Conservation (phyloP, 768 basidiomycete species). For the Megacollybia marginata region DNA sequence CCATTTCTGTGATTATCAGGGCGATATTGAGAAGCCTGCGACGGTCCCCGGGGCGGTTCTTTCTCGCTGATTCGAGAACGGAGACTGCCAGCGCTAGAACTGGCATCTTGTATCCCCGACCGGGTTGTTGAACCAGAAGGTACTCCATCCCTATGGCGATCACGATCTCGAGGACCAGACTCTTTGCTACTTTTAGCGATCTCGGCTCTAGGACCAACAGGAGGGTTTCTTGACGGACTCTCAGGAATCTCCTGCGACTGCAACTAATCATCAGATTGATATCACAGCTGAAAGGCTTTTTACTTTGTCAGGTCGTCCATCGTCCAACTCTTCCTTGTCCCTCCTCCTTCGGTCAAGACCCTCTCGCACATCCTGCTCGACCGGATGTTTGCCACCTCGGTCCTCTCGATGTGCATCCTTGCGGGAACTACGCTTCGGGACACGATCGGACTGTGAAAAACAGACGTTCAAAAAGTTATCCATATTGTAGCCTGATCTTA, state of each 20-base stretch:
- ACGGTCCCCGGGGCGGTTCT: constrained; percentile 30
- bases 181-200: background rate
- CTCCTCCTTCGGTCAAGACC: constrained; percentile 61
- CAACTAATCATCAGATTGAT: background rate
- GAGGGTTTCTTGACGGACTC: constrained; percentile 21
- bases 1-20: constrained; percentile 19
- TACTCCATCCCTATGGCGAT: constrained; percentile 12
- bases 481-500: constrained; percentile 24
- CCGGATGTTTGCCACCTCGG: constrained; percentile 41
- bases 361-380: constrained; percentile 66
- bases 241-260: constrained; percentile 54
- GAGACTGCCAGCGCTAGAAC: constrained; percentile 25
- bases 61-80: constrained; percentile 59
- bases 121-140: background rate
- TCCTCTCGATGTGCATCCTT: constrained; percentile 77
- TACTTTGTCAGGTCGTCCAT: constrained; percentile 12
- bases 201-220: background rate
- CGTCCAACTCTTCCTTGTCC: constrained; percentile 52
- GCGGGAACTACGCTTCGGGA: constrained; percentile 71
- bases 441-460: constrained; percentile 52
- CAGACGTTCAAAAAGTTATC: background rate
- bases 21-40: constrained; percentile 40
- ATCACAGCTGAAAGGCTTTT: too few species aligned
- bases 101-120: background rate
- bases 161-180: background rate